These are phyloP conservation scores for Cystobasidium pallidum DNA, from an alignment of 1,284 basidiomycete species.

Conservation along the genomic window DNA sequence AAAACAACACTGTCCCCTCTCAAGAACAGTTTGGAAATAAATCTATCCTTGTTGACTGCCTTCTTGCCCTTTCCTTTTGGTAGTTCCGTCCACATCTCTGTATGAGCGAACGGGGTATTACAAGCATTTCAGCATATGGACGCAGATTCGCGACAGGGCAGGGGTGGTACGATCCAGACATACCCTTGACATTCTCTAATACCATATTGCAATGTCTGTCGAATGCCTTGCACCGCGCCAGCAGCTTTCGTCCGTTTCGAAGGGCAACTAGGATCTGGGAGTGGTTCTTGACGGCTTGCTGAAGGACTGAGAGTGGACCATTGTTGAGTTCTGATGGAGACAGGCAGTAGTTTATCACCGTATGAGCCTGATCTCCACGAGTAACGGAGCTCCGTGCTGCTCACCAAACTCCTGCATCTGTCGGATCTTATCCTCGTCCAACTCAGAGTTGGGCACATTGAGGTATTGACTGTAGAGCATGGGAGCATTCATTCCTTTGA, in stretches of 20 bases:
- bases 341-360: neutral
- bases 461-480: constrained; percentile 78
- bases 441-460: constrained; percentile 93
- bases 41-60: constrained; percentile 97
- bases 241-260: constrained; percentile 97
- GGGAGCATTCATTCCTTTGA: neutral
- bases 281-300: constrained; percentile 96
- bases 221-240: constrained; percentile 97
- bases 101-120: neutral
- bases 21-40: constrained; percentile 92
- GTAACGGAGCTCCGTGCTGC: neutral
- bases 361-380: constrained; percentile 6
- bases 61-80: constrained; percentile 99
- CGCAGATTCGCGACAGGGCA: neutral
- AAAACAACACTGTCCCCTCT: constrained; percentile 90
- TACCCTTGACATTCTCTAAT: constrained; percentile 96
- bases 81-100: constrained; percentile 96
- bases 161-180: constrained; percentile 52
- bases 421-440: constrained; percentile 93
- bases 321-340: constrained; percentile 53
- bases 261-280: constrained; percentile 96
- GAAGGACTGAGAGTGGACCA: constrained; percentile 93
- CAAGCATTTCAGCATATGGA: constrained; percentile 11
- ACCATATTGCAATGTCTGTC: constrained; percentile 99
- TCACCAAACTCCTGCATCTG: constrained; percentile 68